Base-by-base conservation (phyloP, 2,329 filamentous ascomycete genomes). In the Talaromyces marneffei region DNA sequence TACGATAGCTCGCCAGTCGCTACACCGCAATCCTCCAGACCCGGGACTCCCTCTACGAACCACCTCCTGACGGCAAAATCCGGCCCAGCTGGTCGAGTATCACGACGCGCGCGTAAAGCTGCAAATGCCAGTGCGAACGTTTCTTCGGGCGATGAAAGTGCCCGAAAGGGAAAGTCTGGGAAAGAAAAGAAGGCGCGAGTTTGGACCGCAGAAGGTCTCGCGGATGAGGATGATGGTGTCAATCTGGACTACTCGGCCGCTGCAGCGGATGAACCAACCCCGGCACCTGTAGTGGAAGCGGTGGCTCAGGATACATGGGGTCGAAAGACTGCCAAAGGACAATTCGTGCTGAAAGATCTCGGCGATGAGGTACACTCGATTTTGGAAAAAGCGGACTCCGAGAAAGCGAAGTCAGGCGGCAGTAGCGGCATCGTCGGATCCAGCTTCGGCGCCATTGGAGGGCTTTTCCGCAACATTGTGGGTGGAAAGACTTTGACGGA, bases 321-420 rank as follows among this genome's bases (percentile, higher is more conserved):
- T 37, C 90, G 84, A 37, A 88, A 86, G 70, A 96, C 90, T 14
- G 85, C 84, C 57, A 92, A 93, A 77, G 94, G 94, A 57, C 90
- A 97, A 71, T 99, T 97, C 69, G 88, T 97, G 54, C 80, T 99
- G 65, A 96, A 90, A 71, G 94, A 99, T 70, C 78, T 99, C 6
- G 93, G 92, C 64, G 91, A 96, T 66, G 92, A 99, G 76, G 91
- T 99, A 16, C 88, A 96, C 69, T 88, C 87, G 37, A 97, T 99
- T 61, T 81, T 99, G 48, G 86, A 91, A 35, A 85, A 87, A 23
- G 91, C 91, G n/a, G 87, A 91, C 67, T 84, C 84, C 9, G 86
- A 86, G 66, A 82, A 83, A 54, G 69, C 79, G 2, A 81, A 81
- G 57, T 66, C 72, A 2, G 68, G 72, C 40, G 70, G 77, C 10